Conservation (phyloP, 257 asterid species). For the Capsicum baccatum region DNA sequence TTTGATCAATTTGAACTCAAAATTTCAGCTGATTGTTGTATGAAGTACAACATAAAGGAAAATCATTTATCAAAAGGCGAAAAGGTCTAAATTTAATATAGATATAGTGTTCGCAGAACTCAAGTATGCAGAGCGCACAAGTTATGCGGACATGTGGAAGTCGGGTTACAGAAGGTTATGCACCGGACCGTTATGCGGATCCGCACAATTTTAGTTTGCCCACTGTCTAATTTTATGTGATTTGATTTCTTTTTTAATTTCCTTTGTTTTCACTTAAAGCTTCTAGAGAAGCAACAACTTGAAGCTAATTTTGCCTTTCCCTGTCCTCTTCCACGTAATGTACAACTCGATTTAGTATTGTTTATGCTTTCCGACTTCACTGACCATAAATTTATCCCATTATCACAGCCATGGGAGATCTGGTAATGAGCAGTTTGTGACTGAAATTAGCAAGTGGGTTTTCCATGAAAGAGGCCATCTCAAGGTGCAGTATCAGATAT, state of each 20-base stretch:
- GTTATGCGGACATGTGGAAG: neutral
- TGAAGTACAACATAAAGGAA: neutral
- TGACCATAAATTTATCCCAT: slow-evolving; percentile 29
- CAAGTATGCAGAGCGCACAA: neutral
- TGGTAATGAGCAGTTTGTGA: slow-evolving; percentile 75
- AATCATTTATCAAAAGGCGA: neutral
- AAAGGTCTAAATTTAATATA: no score
- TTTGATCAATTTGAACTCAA: neutral
- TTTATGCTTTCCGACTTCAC: slow-evolving; percentile 3
- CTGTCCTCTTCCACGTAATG: neutral
- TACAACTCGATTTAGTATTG: neutral
- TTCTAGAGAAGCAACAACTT: neutral
- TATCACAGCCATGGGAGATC: slow-evolving; percentile 68
- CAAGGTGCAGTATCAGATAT: slow-evolving; percentile 54
- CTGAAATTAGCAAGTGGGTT: slow-evolving; percentile 87
- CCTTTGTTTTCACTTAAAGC: neutral
- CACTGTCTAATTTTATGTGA: neutral
- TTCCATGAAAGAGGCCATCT: slow-evolving; percentile 92
- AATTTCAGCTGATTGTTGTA: neutral
- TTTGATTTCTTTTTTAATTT: neutral
- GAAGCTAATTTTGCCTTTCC: neutral
- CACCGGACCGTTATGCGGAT: neutral
- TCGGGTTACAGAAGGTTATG: neutral
- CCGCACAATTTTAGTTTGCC: neutral
- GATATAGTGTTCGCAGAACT: neutral